These are phyloP conservation scores for Chytriomyces hyalinus DNA, from an alignment of 192 early-diverging fungal genomes.

Conservation along the genomic window DNA sequence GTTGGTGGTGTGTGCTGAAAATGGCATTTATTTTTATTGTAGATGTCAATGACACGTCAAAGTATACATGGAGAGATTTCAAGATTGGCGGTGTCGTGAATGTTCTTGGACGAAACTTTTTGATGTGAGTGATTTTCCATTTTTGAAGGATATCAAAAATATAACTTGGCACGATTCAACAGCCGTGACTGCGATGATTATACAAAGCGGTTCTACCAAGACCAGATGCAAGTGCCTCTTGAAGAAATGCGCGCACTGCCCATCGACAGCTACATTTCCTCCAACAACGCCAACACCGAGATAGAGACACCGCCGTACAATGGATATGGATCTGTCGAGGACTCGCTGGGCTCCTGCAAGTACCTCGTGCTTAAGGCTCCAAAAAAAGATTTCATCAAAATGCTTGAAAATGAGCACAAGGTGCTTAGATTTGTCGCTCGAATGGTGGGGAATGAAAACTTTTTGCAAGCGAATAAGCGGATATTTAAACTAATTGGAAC, in stretches of 20 bases:
- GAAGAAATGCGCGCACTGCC: conserved; percentile 27
- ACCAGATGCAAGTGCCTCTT: conserved; percentile 38
- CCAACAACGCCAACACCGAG: conserved; percentile 23
- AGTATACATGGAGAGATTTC: conserved; percentile 69
- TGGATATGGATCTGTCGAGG: conserved; percentile 67
- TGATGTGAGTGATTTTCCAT: conserved; percentile 52
- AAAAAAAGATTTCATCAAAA: conserved; percentile 71
- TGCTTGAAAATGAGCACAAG: conserved; percentile 70
- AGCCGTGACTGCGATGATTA: conserved; percentile 73
- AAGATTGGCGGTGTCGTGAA: conserved; percentile 61
- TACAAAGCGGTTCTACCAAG: conserved; percentile 58
- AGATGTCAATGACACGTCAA: conserved; percentile 54
- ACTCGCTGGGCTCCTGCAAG: conserved; percentile 62
- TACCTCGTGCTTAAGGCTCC: conserved; percentile 67
- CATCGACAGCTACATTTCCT: conserved; percentile 22
- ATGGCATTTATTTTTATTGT: neutral
- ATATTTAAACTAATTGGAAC: neutral
- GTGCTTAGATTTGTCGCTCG: conserved; percentile 64
- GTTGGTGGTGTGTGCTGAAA: neutral
- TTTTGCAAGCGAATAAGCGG: neutral
- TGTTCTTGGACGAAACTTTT: conserved; percentile 61
- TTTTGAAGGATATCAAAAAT: neutral
- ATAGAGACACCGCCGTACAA: conserved; percentile 64
- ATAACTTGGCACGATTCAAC: conserved; percentile 20
- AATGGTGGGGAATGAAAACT: conserved; percentile 48